A percentile compares a stretch with the other conserved stretches of the same genome.
Evolutionary conservation across 2,329 filamentous ascomycete genomes (phyloP).

Genomic region (Colletotrichum cuscutae): DNA sequence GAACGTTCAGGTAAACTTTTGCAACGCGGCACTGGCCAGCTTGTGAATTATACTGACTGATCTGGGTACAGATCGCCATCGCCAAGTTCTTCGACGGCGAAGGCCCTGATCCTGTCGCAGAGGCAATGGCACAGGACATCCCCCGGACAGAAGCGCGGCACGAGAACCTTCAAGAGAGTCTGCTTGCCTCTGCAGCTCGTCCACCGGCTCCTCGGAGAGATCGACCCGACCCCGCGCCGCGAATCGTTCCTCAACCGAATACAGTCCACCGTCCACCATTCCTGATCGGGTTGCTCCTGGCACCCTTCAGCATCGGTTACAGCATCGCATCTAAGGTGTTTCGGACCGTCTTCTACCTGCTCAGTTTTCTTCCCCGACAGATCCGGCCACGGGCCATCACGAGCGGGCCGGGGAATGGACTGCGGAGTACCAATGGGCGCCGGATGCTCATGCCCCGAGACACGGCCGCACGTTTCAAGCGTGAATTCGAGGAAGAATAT

Average conservation of each 20-base stretch:
- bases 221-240: conserved; percentile 76
- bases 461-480: conserved; percentile 86
- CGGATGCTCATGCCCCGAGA: conserved; percentile 85
- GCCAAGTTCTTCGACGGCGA: conserved; percentile 98
- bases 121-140: conserved; percentile 74
- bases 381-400: conserved; percentile 66
- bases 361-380: conserved; percentile 81
- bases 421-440: conserved; percentile 73
- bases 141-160: conserved; percentile 72
- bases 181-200: conserved; percentile 48
- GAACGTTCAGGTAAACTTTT: conserved; percentile 81
- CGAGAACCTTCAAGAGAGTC: conserved; percentile 77
- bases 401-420: conserved; percentile 61
- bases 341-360: conserved; percentile 78
- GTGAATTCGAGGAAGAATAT: conserved; percentile 96
- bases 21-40: neutral
- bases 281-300: conserved; percentile 80
- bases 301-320: conserved; percentile 84
- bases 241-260: conserved; percentile 83
- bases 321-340: conserved; percentile 75
- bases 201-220: conserved; percentile 34
- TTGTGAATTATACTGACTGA: neutral
- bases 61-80: conserved; percentile 79
- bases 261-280: conserved; percentile 77
- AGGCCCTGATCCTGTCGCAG: conserved; percentile 81